phyloP scores from a whole-genome alignment of 768 basidiomycete genomes.

The Leucogyrophana mollusca region DNA sequence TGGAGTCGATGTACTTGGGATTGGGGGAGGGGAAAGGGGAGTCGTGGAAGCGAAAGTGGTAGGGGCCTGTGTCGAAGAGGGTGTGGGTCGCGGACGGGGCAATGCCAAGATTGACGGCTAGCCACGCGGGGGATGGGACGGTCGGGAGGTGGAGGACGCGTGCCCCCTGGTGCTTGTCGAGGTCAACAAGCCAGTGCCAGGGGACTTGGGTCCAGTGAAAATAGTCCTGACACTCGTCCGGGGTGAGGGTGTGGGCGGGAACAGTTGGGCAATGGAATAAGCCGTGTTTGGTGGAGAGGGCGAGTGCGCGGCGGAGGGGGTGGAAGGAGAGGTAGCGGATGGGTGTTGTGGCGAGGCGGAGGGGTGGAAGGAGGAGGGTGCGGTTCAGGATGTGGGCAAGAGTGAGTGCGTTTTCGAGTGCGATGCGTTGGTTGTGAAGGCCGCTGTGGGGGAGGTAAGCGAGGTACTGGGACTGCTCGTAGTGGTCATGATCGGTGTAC shows the following conservation, averaged over 20 bases:
- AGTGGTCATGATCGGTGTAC: slow-evolving; percentile 1
- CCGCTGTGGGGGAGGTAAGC: slow-evolving; percentile 83
- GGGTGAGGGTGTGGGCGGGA: slow-evolving; percentile 31
- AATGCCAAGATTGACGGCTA: slow-evolving; percentile 41
- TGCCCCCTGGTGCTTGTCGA: slow-evolving; percentile 42
- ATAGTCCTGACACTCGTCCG: slow-evolving; percentile 61
- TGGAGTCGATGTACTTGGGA: slow-evolving; percentile 41
- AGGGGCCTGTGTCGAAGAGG: slow-evolving; percentile 54
- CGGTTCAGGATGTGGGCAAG: slow-evolving; percentile 69
- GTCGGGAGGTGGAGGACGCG: slow-evolving; percentile 27
- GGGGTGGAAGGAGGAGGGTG: slow-evolving; percentile 76
- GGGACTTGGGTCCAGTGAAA: slow-evolving; percentile 60
- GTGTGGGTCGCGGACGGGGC: slow-evolving; percentile 37
- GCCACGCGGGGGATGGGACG: slow-evolving; percentile 26
- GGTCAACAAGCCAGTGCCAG: slow-evolving; percentile 70
- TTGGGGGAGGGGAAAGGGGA: slow-evolving; percentile 22
- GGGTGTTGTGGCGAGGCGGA: slow-evolving; percentile 61
- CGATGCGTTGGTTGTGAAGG: slow-evolving; percentile 85
- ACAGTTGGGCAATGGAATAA: slow-evolving; percentile 48
- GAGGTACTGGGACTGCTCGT: slow-evolving; percentile 40
- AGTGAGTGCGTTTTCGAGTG: slow-evolving; percentile 81
- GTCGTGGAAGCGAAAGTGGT: slow-evolving; percentile 67
- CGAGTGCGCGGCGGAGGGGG: slow-evolving; percentile 43
- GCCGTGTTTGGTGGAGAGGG: slow-evolving; percentile 50
- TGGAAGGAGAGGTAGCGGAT: slow-evolving; percentile 59